Conservation (phyloP, 1,139 yeast genomes). For the Fermentozyma sake region DNA sequence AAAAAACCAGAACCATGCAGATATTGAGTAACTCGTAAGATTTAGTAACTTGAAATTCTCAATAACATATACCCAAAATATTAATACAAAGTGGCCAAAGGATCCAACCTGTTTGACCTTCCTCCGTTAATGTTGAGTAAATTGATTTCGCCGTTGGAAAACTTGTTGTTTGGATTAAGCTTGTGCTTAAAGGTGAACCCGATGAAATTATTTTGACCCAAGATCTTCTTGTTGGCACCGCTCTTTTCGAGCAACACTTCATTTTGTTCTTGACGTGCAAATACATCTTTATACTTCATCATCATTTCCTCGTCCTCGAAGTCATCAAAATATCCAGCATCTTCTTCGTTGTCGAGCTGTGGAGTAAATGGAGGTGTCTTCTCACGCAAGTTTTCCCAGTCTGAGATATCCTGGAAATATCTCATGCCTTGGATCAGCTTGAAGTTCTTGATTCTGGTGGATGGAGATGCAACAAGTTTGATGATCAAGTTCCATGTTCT, state of each 20-base stretch:
- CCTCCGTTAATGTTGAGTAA: slow-evolving; percentile 25
- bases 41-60: too few relatives aligned
- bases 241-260: slow-evolving; percentile 66
- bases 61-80: too few relatives aligned
- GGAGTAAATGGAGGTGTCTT: slow-evolving; percentile 94
- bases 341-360: slow-evolving; percentile 92
- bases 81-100: slow-evolving; percentile 44
- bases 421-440: slow-evolving; percentile 75
- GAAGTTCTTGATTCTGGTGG: slow-evolving; percentile 68
- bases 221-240: slow-evolving; percentile 28
- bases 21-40: too few relatives aligned
- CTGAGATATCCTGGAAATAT: slow-evolving; percentile 72
- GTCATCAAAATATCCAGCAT: slow-evolving; percentile 98
- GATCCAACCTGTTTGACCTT: slow-evolving; percentile 30
- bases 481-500: slow-evolving; percentile 92
- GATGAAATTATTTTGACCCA: slow-evolving; percentile 58
- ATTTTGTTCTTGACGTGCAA: slow-evolving; percentile 81
- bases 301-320: slow-evolving; percentile 94
- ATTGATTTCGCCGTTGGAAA: slow-evolving; percentile 38
- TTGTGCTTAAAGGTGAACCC: slow-evolving; percentile 96
- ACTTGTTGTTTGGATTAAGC: slow-evolving; percentile 56
- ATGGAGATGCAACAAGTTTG: slow-evolving; percentile 74
- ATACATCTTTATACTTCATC: slow-evolving; percentile 96
- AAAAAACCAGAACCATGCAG: background rate
- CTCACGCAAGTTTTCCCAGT: slow-evolving; percentile 67